Base-by-base conservation (phyloP, 192 early-diverging fungal genomes). In the Dimargaris cristalligena region DNA sequence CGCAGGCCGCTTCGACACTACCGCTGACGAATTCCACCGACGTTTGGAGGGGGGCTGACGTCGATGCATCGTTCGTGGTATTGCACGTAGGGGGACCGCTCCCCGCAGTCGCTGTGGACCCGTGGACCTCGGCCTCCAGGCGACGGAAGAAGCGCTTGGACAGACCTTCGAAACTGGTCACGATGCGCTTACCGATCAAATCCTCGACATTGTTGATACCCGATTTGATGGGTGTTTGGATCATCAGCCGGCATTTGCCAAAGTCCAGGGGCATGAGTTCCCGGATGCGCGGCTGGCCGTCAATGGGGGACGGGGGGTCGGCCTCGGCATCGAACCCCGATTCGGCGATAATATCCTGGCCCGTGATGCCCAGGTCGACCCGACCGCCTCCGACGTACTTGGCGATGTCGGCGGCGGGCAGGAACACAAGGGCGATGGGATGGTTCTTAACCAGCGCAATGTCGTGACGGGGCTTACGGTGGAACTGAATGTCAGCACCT, bases 281-380 rank as follows among this genome's bases (percentile, higher is more conserved):
- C 6, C 70, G 71, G 30, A 56, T 16, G 35, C 35, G 34, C 9
- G 47, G 4, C 23, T 48, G 6, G 47, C 47, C 20, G 13, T 48
- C 47, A 22, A 4, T 22, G 18, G 10, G 18, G 20, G 2, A 16
- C 45, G 78, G 64, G 54, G 61, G 35, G 16, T 18, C 13, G 23
- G 80, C 70, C 56, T 87, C 86, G 51, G 87, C 82, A 38, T 82
- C 60, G 3, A 77, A 80, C 52, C 79, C 80, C 14, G 80, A 78
- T 67, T 98, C 95, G 33, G 82, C 80, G 26, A 94, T 81, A 78
- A 97, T 94, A 67, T 98, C 94, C 67, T 93, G 80, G 16, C 95
- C 95, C 6, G 94, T 95, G 58, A 99, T 96, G 9, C 95, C 95
- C 47, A 99, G 60, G 67, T 99, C 95, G 14, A 97, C 87, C 67